phyloP scores from a whole-genome alignment of 2,329 filamentous ascomycete species.

The Cladosporium sp. region DNA sequence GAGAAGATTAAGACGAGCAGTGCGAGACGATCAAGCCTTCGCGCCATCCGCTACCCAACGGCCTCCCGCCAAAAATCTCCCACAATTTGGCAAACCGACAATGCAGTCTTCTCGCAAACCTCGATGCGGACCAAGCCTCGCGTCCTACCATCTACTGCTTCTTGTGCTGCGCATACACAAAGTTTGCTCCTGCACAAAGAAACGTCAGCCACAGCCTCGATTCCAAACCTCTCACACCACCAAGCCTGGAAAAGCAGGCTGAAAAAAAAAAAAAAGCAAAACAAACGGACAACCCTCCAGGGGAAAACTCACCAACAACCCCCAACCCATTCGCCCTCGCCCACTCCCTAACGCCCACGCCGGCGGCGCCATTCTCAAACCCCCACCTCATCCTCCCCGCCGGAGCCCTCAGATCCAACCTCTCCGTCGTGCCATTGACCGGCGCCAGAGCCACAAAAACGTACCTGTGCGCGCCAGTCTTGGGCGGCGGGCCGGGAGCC shows the following conservation, averaged over 20 bases:
- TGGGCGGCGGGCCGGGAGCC: conserved; percentile 48
- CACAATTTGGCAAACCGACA: too few relatives aligned
- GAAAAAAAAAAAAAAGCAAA: background rate
- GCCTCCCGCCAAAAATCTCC: too few relatives aligned
- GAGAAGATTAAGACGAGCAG: too few relatives aligned
- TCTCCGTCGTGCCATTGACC: conserved; percentile 38
- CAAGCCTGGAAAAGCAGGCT: background rate
- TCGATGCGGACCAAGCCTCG: too few relatives aligned
- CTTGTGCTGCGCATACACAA: conserved; percentile 43
- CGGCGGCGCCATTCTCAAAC: conserved; percentile 43
- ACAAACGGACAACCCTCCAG: background rate
- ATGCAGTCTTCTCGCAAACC: too few relatives aligned
- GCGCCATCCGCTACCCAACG: too few relatives aligned
- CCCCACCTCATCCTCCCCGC: conserved; percentile 51
- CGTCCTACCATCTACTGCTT: conserved; percentile 34
- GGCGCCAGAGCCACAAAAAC: conserved; percentile 48
- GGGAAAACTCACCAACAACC: conserved; percentile 36
- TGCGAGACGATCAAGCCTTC: too few relatives aligned
- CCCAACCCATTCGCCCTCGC: conserved; percentile 42
- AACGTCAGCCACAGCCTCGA: conserved; percentile 6
- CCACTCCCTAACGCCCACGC: conserved; percentile 50
- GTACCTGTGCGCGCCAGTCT: conserved; percentile 53
- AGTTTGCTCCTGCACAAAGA: conserved; percentile 33
- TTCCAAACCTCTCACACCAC: conserved; percentile 6
- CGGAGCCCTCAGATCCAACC: conserved; percentile 40